Evolutionary conservation across 73 alveolate species (phyloP).

Genomic region (Paramecium bursaria): DNA sequence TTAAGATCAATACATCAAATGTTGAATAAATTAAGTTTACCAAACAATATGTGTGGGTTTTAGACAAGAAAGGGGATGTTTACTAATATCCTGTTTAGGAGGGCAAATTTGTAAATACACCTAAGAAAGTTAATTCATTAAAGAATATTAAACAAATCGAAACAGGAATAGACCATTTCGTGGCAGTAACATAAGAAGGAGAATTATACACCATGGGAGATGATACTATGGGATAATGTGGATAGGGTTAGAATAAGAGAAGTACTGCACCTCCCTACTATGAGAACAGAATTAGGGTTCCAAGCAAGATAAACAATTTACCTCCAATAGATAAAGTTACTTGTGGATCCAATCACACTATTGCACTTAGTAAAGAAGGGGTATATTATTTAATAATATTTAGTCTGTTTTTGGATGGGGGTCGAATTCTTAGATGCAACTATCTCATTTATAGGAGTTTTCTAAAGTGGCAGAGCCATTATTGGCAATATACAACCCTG

Average conservation of each 20-base stretch:
- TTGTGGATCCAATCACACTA: constrained; percentile 80
- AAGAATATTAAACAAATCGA: constrained; percentile 73
- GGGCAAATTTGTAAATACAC: constrained; percentile 53
- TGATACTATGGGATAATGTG: constrained; percentile 91
- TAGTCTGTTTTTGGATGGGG: constrained; percentile 90
- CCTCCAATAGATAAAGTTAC: constrained; percentile 74
- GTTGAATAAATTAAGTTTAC: constrained; percentile 73
- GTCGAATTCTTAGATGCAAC: constrained; percentile 77
- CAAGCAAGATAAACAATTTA: constrained; percentile 71
- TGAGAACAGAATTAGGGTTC: constrained; percentile 76
- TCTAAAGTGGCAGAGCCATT: constrained; percentile 75
- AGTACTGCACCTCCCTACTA: constrained; percentile 80
- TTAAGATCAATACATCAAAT: constrained; percentile 31
- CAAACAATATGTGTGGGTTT: constrained; percentile 75
- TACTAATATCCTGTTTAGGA: constrained; percentile 73
- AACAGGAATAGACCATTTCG: constrained; percentile 86
- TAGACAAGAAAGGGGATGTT: constrained; percentile 82
- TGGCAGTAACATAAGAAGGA: constrained; percentile 81
- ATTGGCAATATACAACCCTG: constrained; percentile 73
- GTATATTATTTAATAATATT: too few relatives aligned
- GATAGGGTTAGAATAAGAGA: constrained; percentile 77
- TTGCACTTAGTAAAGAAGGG: constrained; percentile 80
- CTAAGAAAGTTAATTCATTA: constrained; percentile 69
- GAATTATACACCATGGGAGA: constrained; percentile 88
- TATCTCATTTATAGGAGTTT: constrained; percentile 75